These are phyloP conservation scores for Saussurea involucrata DNA, from an alignment of 129 eudicot species.

Conservation along the genomic window DNA sequence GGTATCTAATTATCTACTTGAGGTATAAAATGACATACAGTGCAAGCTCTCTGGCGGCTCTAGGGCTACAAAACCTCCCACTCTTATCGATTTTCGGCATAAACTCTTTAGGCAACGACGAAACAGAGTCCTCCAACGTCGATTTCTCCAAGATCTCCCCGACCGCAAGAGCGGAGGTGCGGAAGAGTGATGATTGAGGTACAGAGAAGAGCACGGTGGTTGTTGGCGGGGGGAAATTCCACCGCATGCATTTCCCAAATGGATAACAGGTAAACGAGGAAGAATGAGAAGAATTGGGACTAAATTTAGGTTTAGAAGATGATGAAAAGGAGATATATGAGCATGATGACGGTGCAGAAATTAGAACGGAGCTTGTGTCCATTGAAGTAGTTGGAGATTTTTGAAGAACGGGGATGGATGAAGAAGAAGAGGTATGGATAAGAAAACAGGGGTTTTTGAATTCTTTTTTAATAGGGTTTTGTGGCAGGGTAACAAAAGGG, in stretches of 20 bases:
- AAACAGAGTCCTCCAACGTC: conserved; percentile 15
- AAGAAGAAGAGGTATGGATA: conserved; percentile 21
- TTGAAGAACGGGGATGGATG: background rate
- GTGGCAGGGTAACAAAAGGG: background rate
- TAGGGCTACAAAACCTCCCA: conserved; percentile 93
- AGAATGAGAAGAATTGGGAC: conserved; percentile 14
- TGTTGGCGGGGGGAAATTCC: conserved; percentile 21
- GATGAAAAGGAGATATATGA: conserved; percentile 25
- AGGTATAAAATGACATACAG: conserved; percentile 31
- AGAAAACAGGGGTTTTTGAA: conserved; percentile 28
- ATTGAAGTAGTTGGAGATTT: conserved; percentile 12
- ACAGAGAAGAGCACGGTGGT: conserved; percentile 22
- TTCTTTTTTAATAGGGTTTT: conserved; percentile 10
- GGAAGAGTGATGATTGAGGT: conserved; percentile 24
- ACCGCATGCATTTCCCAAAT: conserved; percentile 16
- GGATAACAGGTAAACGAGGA: conserved; percentile 12
- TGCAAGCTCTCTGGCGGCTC: conserved; percentile 99
- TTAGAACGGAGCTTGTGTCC: conserved; percentile 40
- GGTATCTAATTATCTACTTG: background rate
- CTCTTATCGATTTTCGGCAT: conserved; percentile 81
- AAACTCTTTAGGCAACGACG: conserved; percentile 25
- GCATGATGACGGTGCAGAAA: conserved; percentile 25
- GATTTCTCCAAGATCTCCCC: conserved; percentile 37
- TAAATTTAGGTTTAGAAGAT: conserved; percentile 27
- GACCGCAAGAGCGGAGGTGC: conserved; percentile 30